A percentile compares a stretch with the other conserved stretches of the same genome.
phyloP scores from a whole-genome alignment of 495 filamentous ascomycete species.

The Neurospora sp. region DNA sequence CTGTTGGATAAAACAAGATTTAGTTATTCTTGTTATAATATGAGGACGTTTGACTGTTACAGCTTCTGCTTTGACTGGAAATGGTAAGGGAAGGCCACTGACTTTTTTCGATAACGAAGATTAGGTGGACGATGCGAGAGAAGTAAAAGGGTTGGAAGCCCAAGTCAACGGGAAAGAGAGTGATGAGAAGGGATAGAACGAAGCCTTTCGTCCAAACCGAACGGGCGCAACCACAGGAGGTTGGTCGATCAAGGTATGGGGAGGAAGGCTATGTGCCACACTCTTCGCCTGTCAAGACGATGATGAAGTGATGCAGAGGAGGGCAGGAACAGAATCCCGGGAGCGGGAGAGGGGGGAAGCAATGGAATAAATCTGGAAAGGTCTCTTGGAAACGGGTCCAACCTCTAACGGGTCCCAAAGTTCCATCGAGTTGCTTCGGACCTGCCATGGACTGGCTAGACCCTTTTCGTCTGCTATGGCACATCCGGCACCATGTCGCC shows the following conservation, averaged over 20 bases:
- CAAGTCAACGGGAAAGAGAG: not conserved
- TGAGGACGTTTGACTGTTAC: not conserved
- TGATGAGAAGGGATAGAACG: not conserved
- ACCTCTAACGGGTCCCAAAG: not conserved
- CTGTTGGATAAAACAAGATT: not conserved
- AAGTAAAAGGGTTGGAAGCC: not conserved
- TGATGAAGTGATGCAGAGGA: not conserved
- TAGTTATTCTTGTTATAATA: not conserved
- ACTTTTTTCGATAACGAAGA: not conserved
- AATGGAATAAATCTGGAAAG: not conserved
- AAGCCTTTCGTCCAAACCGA: constrained; percentile 3
- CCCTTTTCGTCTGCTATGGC: not conserved
- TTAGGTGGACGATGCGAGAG: not conserved
- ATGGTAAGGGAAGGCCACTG: not conserved
- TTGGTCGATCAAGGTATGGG: not conserved
- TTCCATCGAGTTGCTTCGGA: not conserved
- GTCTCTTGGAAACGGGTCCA: not conserved
- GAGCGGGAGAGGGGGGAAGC: not conserved
- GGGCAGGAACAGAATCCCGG: not conserved
- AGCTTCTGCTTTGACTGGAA: not conserved
- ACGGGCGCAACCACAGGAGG: not conserved
- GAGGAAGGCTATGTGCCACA: not conserved
- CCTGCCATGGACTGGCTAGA: not conserved
- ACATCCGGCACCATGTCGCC: not conserved
- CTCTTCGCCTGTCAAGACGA: not conserved